Percentiles rank a stretch among this genome's conserved stretches.
phyloP scores from a whole-genome alignment of 257 asterid species.

The Linderniella brevidens region DNA sequence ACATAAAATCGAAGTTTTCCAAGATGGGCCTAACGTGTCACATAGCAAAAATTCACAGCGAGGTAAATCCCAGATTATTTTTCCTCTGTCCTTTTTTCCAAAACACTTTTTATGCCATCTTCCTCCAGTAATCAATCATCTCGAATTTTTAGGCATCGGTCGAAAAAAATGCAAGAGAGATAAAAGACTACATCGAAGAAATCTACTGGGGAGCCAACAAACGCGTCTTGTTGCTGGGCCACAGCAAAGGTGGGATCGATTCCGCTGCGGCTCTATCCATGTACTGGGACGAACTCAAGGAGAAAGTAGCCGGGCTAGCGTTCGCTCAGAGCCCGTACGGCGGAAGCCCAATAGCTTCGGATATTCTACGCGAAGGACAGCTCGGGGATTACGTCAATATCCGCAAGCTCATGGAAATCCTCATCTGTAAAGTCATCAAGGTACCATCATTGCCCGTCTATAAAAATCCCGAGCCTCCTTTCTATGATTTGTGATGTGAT shows the following conservation, averaged over 20 bases:
- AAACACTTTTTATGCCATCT: constrained; percentile 2
- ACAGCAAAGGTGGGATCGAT: constrained; percentile 95
- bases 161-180: constrained; percentile 81
- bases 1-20: constrained; percentile 65
- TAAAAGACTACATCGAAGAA: constrained; percentile 82
- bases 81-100: not conserved
- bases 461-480: not conserved
- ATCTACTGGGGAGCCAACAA: constrained; percentile 79
- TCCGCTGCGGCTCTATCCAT: constrained; percentile 87
- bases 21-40: constrained; percentile 96
- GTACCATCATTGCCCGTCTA: constrained; percentile 18
- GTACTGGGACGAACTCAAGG: constrained; percentile 83
- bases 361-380: constrained; percentile 86
- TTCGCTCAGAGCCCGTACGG: constrained; percentile 94
- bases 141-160: constrained; percentile 58
- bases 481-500: not conserved
- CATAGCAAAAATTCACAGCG: constrained; percentile 61
- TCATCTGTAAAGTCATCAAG: constrained; percentile 90
- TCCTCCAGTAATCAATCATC: constrained; percentile 13
- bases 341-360: constrained; percentile 95
- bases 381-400: constrained; percentile 89
- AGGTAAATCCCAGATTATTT: constrained; percentile 16
- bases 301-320: constrained; percentile 88
- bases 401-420: constrained; percentile 90
- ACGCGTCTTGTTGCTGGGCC: constrained; percentile 84